A percentile compares a stretch with the other conserved stretches of the same genome.
These are phyloP conservation scores for Pythium coloratum DNA, from an alignment of 352 stramenopile species.

Conservation along the genomic window DNA sequence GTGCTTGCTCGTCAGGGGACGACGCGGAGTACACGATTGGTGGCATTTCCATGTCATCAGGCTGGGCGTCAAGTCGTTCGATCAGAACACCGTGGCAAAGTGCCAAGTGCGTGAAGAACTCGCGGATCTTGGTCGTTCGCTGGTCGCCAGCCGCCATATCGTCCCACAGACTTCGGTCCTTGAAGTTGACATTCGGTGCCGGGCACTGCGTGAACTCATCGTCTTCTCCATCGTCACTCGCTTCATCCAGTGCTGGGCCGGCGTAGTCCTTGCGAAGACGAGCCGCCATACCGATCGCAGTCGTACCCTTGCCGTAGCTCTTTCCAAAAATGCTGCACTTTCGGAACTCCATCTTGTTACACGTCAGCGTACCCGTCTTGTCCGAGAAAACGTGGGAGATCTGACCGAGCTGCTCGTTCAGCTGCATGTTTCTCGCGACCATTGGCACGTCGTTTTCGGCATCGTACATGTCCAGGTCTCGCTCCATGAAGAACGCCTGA, in stretches of 20 bases:
- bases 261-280: constrained; percentile 67
- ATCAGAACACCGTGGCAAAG: constrained; percentile 97
- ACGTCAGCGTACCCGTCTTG: constrained; percentile 87
- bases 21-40: constrained; percentile 87
- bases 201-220: constrained; percentile 38
- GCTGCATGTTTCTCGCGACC: constrained; percentile 82
- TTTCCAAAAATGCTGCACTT: constrained; percentile 83
- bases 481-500: constrained; percentile 87
- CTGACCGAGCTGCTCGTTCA: constrained; percentile 87
- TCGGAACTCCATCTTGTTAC: constrained; percentile 91
- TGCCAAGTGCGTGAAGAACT: constrained; percentile 87
- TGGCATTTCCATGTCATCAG: constrained; percentile 40
- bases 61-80: constrained; percentile 84
- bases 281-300: constrained; percentile 72
- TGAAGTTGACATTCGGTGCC: constrained; percentile 78
- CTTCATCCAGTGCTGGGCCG: constrained; percentile 42
- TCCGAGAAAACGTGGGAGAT: constrained; percentile 98
- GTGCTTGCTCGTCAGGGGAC: constrained; percentile 84
- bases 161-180: constrained; percentile 58
- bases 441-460: constrained; percentile 65
- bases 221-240: constrained; percentile 36
- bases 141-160: constrained; percentile 43
- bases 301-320: constrained; percentile 85
- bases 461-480: constrained; percentile 87
- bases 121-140: constrained; percentile 58